A percentile compares a stretch with the other conserved stretches of the same genome.
Conservation (phyloP, 768 basidiomycete genomes). For the Leccinum pellstonianum region DNA sequence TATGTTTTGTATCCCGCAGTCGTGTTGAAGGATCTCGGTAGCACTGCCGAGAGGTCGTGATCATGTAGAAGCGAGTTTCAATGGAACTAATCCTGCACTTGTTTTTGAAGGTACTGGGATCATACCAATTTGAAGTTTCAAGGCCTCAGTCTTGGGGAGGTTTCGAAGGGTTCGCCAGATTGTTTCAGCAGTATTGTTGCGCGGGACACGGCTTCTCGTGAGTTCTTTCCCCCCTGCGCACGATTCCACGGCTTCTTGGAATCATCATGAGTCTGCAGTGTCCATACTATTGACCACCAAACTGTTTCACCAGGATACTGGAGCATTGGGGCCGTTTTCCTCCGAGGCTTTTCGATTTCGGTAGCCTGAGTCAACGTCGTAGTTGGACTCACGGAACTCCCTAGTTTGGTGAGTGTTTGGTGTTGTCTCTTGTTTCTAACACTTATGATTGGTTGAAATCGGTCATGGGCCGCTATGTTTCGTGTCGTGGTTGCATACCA, state of each 20-base stretch:
- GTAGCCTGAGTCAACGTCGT: too few species aligned
- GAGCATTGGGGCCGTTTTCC: not conserved
- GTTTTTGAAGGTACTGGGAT: not conserved
- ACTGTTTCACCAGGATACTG: not conserved
- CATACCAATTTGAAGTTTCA: not conserved
- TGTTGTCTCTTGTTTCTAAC: too few species aligned
- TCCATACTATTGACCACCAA: not conserved
- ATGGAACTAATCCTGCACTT: not conserved
- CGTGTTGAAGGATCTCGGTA: not conserved
- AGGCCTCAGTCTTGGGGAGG: not conserved
- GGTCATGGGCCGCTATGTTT: too few species aligned
- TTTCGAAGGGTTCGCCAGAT: too few species aligned
- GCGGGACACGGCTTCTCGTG: too few species aligned
- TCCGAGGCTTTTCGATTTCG: not conserved
- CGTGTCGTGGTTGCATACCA: too few species aligned
- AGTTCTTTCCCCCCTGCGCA: too few species aligned
- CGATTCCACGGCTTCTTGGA: not conserved
- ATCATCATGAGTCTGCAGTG: not conserved
- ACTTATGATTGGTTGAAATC: too few species aligned
- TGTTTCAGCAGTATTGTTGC: too few species aligned
- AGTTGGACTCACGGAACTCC: too few species aligned
- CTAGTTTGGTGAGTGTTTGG: too few species aligned
- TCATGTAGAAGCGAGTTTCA: not conserved
- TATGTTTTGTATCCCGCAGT: not conserved
- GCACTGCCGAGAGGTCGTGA: not conserved